phyloP scores from a whole-genome alignment of 495 filamentous ascomycete genomes.

The Neurospora sp. region DNA sequence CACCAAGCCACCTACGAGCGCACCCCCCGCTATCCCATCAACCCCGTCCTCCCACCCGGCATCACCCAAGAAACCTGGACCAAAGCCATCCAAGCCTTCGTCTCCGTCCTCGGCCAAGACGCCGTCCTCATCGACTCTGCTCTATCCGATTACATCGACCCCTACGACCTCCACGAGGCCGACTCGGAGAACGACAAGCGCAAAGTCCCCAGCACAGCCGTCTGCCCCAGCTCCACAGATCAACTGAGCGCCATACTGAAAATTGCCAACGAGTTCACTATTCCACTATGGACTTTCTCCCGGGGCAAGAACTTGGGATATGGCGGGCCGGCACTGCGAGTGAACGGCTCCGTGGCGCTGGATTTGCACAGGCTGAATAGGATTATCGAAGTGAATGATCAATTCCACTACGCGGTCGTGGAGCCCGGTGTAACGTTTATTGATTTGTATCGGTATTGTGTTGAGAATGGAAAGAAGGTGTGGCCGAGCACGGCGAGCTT shows the following conservation, averaged over 20 bases:
- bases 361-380: slow-evolving; percentile 47
- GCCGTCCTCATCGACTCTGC: slow-evolving; percentile 26
- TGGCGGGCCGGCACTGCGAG: slow-evolving; percentile 45
- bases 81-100: slow-evolving; percentile 19
- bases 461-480: slow-evolving; percentile 36
- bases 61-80: slow-evolving; percentile 24
- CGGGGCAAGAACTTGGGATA: slow-evolving; percentile 47
- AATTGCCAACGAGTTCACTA: slow-evolving; percentile 31
- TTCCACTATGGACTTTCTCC: slow-evolving; percentile 44
- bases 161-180: slow-evolving; percentile 30
- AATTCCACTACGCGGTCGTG: slow-evolving; percentile 44
- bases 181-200: slow-evolving; percentile 11
- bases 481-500: slow-evolving; percentile 46
- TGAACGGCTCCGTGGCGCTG: slow-evolving; percentile 42
- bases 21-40: slow-evolving; percentile 12
- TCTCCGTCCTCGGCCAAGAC: slow-evolving; percentile 18
- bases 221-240: slow-evolving; percentile 27
- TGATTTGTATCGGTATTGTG: slow-evolving; percentile 42
- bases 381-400: slow-evolving; percentile 45
- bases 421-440: slow-evolving; percentile 47
- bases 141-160: slow-evolving; percentile 35
- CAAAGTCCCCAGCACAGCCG: slow-evolving; percentile 33
- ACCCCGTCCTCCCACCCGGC: slow-evolving; percentile 30
- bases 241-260: slow-evolving; percentile 33
- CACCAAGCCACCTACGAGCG: slow-evolving; percentile 17